Percentiles rank a stretch among this genome's conserved stretches.
phyloP scores from a whole-genome alignment of 306 rosid species.

The Trichosanthes cucumerina region DNA sequence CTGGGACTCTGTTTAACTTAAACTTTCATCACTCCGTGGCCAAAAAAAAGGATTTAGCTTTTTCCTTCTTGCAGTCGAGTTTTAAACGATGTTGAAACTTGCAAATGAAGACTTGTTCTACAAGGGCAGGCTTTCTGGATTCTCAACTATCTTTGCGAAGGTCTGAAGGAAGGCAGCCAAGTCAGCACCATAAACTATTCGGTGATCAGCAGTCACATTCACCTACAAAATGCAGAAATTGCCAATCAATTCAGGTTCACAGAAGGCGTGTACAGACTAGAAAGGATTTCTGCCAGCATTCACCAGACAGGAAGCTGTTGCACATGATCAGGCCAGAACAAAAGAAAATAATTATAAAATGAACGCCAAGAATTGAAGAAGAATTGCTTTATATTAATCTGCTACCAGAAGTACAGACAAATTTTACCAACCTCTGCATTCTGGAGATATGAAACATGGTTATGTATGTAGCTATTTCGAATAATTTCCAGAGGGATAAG shows the following conservation, averaged over 20 bases:
- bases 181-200: conserved; percentile 79
- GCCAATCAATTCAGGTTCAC: neutral
- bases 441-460: neutral
- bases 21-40: conserved; percentile 9
- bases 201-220: conserved; percentile 91
- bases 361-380: neutral
- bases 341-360: neutral
- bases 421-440: neutral
- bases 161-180: conserved; percentile 84
- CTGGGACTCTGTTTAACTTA: conserved; percentile 9
- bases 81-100: conserved; percentile 9
- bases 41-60: conserved; percentile 3
- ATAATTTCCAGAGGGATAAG: neutral
- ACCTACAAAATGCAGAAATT: conserved; percentile 45
- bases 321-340: neutral
- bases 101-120: conserved; percentile 27
- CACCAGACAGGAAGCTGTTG: neutral
- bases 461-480: neutral
- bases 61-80: neutral
- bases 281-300: neutral
- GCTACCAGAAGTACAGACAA: neutral
- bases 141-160: conserved; percentile 64
- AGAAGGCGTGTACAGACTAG: neutral
- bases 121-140: conserved; percentile 78
- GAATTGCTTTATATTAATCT: neutral